These are phyloP conservation scores for Cladophialophora exuberans DNA, from an alignment of 2,329 filamentous ascomycete genomes.

Conservation along the genomic window DNA sequence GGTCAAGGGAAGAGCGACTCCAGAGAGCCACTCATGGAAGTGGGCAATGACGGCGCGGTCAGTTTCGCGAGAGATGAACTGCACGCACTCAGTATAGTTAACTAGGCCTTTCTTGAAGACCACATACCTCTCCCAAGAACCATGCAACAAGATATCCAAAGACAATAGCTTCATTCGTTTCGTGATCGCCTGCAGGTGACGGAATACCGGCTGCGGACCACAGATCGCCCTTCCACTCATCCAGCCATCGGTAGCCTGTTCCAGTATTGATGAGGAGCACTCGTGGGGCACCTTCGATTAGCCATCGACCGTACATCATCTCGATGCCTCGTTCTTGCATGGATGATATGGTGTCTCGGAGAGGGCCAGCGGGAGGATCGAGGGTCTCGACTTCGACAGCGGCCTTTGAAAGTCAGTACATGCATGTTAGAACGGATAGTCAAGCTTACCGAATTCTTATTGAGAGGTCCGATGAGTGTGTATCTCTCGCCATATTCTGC, in stretches of 20 bases:
- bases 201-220: conserved; percentile 94
- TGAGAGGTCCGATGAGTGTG: conserved; percentile 91
- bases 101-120: not conserved
- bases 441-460: conserved; percentile 74
- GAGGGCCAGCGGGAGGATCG: conserved; percentile 76
- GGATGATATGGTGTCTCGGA: conserved; percentile 80
- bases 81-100: conserved; percentile 22
- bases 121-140: conserved; percentile 90
- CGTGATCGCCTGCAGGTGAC: conserved; percentile 85
- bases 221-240: conserved; percentile 96
- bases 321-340: conserved; percentile 92
- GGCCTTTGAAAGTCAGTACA: conserved; percentile 59
- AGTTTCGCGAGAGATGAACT: conserved; percentile 95
- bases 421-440: conserved; percentile 3
- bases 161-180: conserved; percentile 96
- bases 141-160: conserved; percentile 97
- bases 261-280: conserved; percentile 95
- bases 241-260: conserved; percentile 84
- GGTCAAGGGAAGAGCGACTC: conserved; percentile 86
- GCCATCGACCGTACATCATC: conserved; percentile 91
- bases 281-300: conserved; percentile 93
- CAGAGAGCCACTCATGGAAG: conserved; percentile 98
- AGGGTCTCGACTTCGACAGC: conserved; percentile 97
- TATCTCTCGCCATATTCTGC: conserved; percentile 98
- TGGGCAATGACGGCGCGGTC: conserved; percentile 92